Base-by-base conservation (phyloP, 306 rosid species). In the Trifolium repens region DNA sequence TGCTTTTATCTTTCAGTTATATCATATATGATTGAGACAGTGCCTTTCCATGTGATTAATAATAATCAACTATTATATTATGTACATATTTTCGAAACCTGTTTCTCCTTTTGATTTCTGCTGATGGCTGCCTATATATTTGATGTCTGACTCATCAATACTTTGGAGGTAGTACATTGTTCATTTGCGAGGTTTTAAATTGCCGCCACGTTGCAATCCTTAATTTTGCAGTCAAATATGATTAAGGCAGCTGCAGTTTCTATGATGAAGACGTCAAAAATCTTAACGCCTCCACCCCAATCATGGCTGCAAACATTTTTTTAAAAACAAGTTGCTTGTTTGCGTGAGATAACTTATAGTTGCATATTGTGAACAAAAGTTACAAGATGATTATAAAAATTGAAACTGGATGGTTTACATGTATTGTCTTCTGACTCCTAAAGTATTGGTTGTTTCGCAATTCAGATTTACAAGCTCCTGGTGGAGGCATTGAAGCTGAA, bases 391-490 rank as follows among this genome's bases (percentile, higher is more conserved):
- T 37, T 53, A 30, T 24, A n/a, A 57, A 54, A 10, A n/a, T 32
- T 43, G 47, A 42, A 58, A 71, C 35, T 67, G 63, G 54, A 59
- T 79, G 71, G 46, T 76, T 73, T 57, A 15, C 42, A 54, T 67
- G 7, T 71, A 40, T 69, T 13, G 32, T 50, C 65, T 49, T 22
- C 67, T 60, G 59, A 74, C 63, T 32, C 12, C 42, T 66, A 5
- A 66, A 72, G 12, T 69, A 69, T 44, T 77, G 53, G 26, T 15
- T 72, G 67, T 77, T 10, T 80, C 77, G 54, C 40, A 69, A 79
- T 71, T 49, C 90, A 96, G 99, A 96, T 80, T 81, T 92, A 68
- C 93, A 87, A 65, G 61, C 10, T 50, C 72, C 80, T 15, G 75
- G 57, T 76, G 90, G 86, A 60, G 86, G 86, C 44, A 13, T 22